Conservation (phyloP, 2,329 filamentous ascomycete species). For the Aspergillus pseudoglaucus region DNA sequence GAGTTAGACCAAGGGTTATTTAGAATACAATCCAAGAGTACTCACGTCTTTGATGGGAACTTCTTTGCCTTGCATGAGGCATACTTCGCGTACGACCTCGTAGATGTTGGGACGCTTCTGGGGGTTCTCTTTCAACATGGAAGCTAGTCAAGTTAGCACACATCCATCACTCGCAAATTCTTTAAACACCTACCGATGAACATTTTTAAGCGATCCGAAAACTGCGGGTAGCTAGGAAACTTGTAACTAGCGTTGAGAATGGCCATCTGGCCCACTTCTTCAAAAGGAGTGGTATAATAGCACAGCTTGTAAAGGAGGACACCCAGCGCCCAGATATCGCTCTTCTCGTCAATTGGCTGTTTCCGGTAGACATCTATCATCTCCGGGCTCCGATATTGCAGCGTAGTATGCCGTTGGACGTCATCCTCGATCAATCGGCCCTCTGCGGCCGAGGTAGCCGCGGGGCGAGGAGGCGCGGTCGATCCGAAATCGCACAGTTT, state of each 20-base stretch:
- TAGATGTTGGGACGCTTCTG: constrained; percentile 83
- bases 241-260: constrained; percentile 94
- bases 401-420: constrained; percentile 90
- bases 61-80: constrained; percentile 79
- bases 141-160: constrained; percentile 44
- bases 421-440: constrained; percentile 93
- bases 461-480: constrained; percentile 72
- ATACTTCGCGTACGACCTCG: constrained; percentile 80
- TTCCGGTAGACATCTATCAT: constrained; percentile 98
- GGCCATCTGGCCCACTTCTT: constrained; percentile 94
- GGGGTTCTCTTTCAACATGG: constrained; percentile 83
- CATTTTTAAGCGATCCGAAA: constrained; percentile 83
- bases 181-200: constrained; percentile 64
- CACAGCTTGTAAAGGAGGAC: constrained; percentile 96
- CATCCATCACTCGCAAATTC: neutral
- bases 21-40: constrained; percentile 3
- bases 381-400: constrained; percentile 95
- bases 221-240: constrained; percentile 79
- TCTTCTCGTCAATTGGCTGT: constrained; percentile 95
- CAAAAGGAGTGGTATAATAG: constrained; percentile 98
- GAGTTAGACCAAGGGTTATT: neutral
- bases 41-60: constrained; percentile 84
- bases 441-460: constrained; percentile 79
- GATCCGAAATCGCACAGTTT: constrained; percentile 99
- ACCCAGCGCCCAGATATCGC: constrained; percentile 94